Evolutionary conservation across 1,139 yeast genomes (phyloP), one percentile per base, ranked within the genome.

Genomic region (Taiozyma sp.): DNA sequence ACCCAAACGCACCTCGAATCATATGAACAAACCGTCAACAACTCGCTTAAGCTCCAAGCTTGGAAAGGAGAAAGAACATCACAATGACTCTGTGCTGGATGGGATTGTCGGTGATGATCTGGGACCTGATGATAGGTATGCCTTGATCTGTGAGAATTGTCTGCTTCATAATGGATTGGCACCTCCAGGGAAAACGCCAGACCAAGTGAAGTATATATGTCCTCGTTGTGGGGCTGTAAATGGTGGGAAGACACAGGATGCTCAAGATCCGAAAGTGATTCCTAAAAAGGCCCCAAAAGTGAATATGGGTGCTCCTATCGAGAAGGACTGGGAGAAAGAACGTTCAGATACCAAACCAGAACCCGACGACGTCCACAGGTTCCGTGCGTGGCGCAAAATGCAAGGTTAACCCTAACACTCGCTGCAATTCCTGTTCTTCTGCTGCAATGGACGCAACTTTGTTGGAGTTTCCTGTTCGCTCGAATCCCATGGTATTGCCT

Each of bases 121-220:
- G 54, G 80, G 82, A 52, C 77, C 89, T 0, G 74, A 80, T 50
- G 72, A 72, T 51, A 69, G 96, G 46, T 86, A 75, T 63, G 96
- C 96, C 0, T 73, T 88, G 58, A 85, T 88, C 21, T 88, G 96
- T 63, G 58, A 63, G 29, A 70, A 75, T 19, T 88, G 96, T 62
- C 72, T 68, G 44, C 71, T 74, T 29, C 96, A 88, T 66, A 88
- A 88, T 62, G 96, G 96, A 1, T 73, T 88, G 49, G 96, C 96
- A 0, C 88, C 90, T 6, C 91, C 89, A 1, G 85, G 87, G 19
- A 69, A 71, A 50, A 63, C 72, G 24, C 88, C 95, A 0, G 65
- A 65, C 6, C 68, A 71, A 21, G 81, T 89, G 9, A 69, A 69
- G 51, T 91, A 84, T 62, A 68, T 75, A 6, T 91, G 98, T 67